Conservation (phyloP, 176 grass and related monocot genomes). For the Oryza longistaminata region DNA sequence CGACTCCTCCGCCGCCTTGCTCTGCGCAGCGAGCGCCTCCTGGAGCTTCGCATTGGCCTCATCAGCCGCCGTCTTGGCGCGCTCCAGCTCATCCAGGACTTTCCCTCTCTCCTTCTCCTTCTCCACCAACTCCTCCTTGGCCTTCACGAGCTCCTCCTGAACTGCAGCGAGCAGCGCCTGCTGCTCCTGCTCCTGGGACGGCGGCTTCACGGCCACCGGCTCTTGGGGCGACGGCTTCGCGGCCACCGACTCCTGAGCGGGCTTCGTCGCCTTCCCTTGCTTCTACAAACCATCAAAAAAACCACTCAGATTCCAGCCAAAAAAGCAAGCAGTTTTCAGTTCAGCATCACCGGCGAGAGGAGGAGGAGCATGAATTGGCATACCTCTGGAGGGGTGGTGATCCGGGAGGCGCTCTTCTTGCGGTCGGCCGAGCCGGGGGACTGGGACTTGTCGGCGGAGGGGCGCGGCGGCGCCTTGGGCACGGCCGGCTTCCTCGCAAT, state of each 20-base stretch:
- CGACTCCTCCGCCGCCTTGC: slow-evolving; percentile 38
- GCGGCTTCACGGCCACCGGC: background rate
- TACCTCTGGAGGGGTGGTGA: slow-evolving; percentile 50
- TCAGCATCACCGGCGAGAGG: background rate
- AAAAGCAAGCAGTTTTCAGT: slow-evolving; percentile 19
- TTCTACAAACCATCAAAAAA: slow-evolving; percentile 47
- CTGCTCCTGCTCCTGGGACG: slow-evolving; percentile 35
- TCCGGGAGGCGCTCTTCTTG: slow-evolving; percentile 55
- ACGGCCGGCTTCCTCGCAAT: slow-evolving; percentile 47
- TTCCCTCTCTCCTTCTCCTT: slow-evolving; percentile 61
- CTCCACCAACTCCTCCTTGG: slow-evolving; percentile 61
- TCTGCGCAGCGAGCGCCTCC: slow-evolving; percentile 45
- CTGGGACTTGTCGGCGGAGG: slow-evolving; percentile 43
- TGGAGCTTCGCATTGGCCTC: slow-evolving; percentile 72
- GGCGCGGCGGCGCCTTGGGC: slow-evolving; percentile 44
- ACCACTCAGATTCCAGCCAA: slow-evolving; percentile 8
- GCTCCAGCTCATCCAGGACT: slow-evolving; percentile 60
- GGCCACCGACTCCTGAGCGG: slow-evolving; percentile 31
- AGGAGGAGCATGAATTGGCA: background rate
- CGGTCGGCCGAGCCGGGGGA: slow-evolving; percentile 54
- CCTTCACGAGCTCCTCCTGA: slow-evolving; percentile 55
- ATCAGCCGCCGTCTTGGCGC: slow-evolving; percentile 52
- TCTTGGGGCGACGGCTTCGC: slow-evolving; percentile 19
- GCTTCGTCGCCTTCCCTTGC: slow-evolving; percentile 44
- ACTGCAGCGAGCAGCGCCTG: slow-evolving; percentile 57